Conservation (phyloP, 2,329 filamentous ascomycete species). For the Colletotrichum chrysophilum region DNA sequence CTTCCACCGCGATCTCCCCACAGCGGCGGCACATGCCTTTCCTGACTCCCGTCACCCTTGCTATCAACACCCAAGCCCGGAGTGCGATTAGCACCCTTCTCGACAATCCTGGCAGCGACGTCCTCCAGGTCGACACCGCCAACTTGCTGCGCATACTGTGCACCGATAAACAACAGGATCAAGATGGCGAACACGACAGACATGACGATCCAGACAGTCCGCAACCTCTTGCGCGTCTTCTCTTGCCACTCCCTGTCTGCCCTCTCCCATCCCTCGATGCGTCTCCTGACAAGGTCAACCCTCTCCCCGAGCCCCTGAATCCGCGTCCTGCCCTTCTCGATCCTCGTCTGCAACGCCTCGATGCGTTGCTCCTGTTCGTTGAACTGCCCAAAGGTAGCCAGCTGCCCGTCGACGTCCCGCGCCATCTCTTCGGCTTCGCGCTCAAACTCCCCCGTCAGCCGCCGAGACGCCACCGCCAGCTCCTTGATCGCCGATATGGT, state of each 20-base stretch:
- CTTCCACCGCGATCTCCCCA: conserved; percentile 27
- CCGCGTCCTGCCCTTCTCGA: conserved; percentile 63
- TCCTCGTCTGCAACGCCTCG: conserved; percentile 63
- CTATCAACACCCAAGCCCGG: not conserved
- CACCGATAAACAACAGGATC: conserved; percentile 45
- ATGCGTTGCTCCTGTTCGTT: conserved; percentile 70
- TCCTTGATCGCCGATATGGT: conserved; percentile 71
- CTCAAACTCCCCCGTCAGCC: conserved; percentile 64
- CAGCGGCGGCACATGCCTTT: conserved; percentile 23
- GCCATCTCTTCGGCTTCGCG: conserved; percentile 64
- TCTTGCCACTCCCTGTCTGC: conserved; percentile 73
- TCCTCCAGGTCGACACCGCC: not conserved
- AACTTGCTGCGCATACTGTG: conserved; percentile 31
- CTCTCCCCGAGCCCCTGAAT: conserved; percentile 65
- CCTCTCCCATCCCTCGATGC: conserved; percentile 71
- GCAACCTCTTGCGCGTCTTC: conserved; percentile 66
- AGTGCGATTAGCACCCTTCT: not conserved
- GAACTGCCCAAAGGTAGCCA: conserved; percentile 67
- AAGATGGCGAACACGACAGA: conserved; percentile 53
- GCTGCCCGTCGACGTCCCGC: conserved; percentile 63
- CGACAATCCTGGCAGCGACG: not conserved
- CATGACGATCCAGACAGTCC: conserved; percentile 67
- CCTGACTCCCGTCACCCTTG: conserved; percentile 2
- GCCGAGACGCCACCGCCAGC: conserved; percentile 65
- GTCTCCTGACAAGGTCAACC: conserved; percentile 66